Base-by-base conservation (phyloP, 192 early-diverging fungal genomes). In the Geosiphon pyriformis region DNA sequence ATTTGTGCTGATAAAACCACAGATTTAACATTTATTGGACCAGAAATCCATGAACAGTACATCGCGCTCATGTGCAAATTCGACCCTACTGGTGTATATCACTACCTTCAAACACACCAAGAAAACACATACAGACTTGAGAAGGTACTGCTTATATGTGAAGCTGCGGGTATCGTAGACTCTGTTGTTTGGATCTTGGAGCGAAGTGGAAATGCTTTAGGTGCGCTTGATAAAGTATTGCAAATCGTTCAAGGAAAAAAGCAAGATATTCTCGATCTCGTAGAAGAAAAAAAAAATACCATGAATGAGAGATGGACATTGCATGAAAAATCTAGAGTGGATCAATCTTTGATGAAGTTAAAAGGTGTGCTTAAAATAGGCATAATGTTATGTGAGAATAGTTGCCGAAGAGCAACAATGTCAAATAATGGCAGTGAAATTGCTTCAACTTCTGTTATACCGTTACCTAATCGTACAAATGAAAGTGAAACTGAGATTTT, bases 131-230 rank as follows among this genome's bases (percentile, higher is more conserved):
- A 81, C 31, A 60, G 72, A 20, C 66, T 82, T 2, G 74, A 77
- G 11, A 72, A 62, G 8, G 68, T 83, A 12, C 63, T 82, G n/a
- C 70, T 64, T 29, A 72, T 72, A 2, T 85, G 83, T 42, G 79
- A 83, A 54, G 25, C 73, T 11, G 61, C 77, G 31, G 78, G 78
- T 20, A 80, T 83, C 3, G 76, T 85, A 20, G 83, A 85, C 30
- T 79, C 83, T 0, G 80, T 80, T 3, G 81, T 85, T 8, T 85
- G 83, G 81, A 81, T 85, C n/a, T 68, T 83, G 72, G 81, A 85
- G 52, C 73, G 69, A 30, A 81, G 71, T 26, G 83, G 83, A 11
- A 77, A 85, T 58, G 75, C 79, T 0, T 62, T 74, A 26, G 83
- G 79, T 8, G 83, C 83, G 2, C 65, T 85, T 20, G 61, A 73